phyloP scores from a whole-genome alignment of 2,329 filamentous ascomycete genomes.

The Falciphora oryzae region DNA sequence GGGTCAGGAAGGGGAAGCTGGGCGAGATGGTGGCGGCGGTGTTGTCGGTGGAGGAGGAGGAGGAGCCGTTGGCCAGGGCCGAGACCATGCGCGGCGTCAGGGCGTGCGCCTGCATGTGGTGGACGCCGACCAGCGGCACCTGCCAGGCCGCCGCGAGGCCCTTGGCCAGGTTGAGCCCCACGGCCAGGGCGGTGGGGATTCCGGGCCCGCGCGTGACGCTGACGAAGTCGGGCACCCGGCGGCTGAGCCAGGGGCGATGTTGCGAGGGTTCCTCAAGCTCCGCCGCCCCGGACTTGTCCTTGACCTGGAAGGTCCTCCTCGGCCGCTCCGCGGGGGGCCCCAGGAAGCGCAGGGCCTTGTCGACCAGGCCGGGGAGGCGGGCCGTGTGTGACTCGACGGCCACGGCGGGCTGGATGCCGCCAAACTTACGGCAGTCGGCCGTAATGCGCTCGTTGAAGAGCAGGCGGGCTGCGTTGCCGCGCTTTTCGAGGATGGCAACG shows the following conservation, averaged over 20 bases:
- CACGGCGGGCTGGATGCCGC: conserved; percentile 73
- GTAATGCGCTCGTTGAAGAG: conserved; percentile 79
- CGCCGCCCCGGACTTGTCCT: neutral
- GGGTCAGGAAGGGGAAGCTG: conserved; percentile 75
- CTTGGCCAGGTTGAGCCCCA: conserved; percentile 79
- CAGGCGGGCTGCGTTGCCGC: conserved; percentile 44
- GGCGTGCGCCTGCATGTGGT: conserved; percentile 97
- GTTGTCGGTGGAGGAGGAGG: too few relatives aligned
- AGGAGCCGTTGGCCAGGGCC: conserved; percentile 40
- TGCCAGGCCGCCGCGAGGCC: conserved; percentile 79
- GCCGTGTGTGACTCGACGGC: conserved; percentile 71
- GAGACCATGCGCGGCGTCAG: conserved; percentile 74
- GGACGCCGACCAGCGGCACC: conserved; percentile 75
- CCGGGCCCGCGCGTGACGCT: conserved; percentile 86
- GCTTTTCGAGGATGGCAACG: conserved; percentile 70
- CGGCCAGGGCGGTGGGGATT: conserved; percentile 71
- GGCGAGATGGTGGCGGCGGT: conserved; percentile 32
- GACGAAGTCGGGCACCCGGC: conserved; percentile 58
- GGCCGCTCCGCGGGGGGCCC: conserved; percentile 13
- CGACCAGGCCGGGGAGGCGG: conserved; percentile 62
- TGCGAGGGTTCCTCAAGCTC: too few relatives aligned
- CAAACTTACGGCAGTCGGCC: conserved; percentile 67
- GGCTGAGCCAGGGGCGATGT: neutral
- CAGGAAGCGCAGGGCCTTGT: conserved; percentile 54
- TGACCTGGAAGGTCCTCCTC: conserved; percentile 2